These are phyloP conservation scores for Xerocomus potaroensis DNA, from an alignment of 768 basidiomycete species.

Conservation along the genomic window DNA sequence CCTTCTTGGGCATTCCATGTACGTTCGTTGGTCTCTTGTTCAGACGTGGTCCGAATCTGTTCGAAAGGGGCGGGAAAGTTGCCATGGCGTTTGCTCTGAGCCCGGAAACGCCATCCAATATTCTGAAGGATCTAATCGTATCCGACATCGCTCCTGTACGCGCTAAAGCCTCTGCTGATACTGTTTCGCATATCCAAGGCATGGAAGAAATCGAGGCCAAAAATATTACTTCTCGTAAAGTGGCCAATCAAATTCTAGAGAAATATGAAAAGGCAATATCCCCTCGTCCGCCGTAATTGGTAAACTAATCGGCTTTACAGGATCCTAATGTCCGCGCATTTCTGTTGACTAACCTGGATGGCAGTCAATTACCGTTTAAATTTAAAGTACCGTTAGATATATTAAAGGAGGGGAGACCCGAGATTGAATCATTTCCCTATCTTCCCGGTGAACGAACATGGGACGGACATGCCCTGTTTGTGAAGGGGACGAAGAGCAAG, in stretches of 20 bases:
- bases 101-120: slow-evolving; percentile 36
- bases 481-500: slow-evolving; percentile 79
- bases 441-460: slow-evolving; percentile 48
- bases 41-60: not conserved
- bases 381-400: slow-evolving; percentile 76
- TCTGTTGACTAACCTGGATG: slow-evolving; percentile 75
- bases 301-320: slow-evolving; percentile 38
- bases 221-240: slow-evolving; percentile 54
- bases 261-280: slow-evolving; percentile 55
- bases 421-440: slow-evolving; percentile 81
- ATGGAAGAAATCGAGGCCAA: slow-evolving; percentile 72
- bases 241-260: slow-evolving; percentile 63
- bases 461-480: slow-evolving; percentile 61
- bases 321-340: slow-evolving; percentile 73
- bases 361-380: slow-evolving; percentile 36
- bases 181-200: slow-evolving; percentile 57
- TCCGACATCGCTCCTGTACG: slow-evolving; percentile 79
- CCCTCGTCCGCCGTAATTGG: too few relatives aligned
- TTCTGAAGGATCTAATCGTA: slow-evolving; percentile 58
- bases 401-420: slow-evolving; percentile 53
- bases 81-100: slow-evolving; percentile 66
- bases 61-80: slow-evolving; percentile 76
- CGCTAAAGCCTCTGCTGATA: slow-evolving; percentile 57
- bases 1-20: slow-evolving; percentile 91
- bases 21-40: slow-evolving; percentile 23